These are phyloP conservation scores for Trifolium pratense DNA, from an alignment of 306 rosid genomes.

Conservation along the genomic window DNA sequence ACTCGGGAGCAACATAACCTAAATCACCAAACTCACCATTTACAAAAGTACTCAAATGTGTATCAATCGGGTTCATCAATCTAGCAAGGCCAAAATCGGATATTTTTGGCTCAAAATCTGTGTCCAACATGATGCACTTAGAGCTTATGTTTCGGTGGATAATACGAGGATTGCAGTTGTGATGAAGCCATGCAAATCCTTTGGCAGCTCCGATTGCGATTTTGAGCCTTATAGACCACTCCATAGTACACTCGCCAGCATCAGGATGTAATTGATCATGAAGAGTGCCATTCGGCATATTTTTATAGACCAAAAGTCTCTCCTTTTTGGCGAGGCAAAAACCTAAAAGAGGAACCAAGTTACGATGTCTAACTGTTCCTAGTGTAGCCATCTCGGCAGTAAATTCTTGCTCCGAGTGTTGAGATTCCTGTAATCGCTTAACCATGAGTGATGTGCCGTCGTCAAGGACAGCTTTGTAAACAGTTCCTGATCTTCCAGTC, in stretches of 20 bases:
- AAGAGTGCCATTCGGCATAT: conserved; percentile 81
- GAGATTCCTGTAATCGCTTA: conserved; percentile 92
- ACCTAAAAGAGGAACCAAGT: conserved; percentile 89
- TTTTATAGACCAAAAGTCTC: conserved; percentile 76
- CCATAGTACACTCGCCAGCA: conserved; percentile 53
- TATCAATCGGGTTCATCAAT: conserved; percentile 91
- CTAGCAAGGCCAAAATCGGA: conserved; percentile 98
- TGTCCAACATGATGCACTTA: conserved; percentile 82
- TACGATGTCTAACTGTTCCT: conserved; percentile 68
- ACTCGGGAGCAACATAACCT: conserved; percentile 97
- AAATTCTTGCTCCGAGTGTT: conserved; percentile 83
- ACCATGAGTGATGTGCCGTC: conserved; percentile 79
- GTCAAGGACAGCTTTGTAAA: conserved; percentile 75
- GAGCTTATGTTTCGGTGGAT: conserved; percentile 95
- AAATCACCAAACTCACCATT: conserved; percentile 95
- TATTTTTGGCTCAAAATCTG: conserved; percentile 76
- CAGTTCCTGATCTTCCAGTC: conserved; percentile 81
- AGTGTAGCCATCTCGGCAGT: conserved; percentile 79
- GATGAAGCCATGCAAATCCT: conserved; percentile 96
- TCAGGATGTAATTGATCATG: conserved; percentile 70
- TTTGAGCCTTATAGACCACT: conserved; percentile 82
- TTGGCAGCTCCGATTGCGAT: conserved; percentile 90
- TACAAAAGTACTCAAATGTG: conserved; percentile 96
- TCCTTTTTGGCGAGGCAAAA: conserved; percentile 82
- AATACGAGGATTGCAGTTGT: conserved; percentile 90